A percentile compares a stretch with the other conserved stretches of the same genome.
Conservation (phyloP, 345 rosid genomes). For the Anacardium occidentale region DNA sequence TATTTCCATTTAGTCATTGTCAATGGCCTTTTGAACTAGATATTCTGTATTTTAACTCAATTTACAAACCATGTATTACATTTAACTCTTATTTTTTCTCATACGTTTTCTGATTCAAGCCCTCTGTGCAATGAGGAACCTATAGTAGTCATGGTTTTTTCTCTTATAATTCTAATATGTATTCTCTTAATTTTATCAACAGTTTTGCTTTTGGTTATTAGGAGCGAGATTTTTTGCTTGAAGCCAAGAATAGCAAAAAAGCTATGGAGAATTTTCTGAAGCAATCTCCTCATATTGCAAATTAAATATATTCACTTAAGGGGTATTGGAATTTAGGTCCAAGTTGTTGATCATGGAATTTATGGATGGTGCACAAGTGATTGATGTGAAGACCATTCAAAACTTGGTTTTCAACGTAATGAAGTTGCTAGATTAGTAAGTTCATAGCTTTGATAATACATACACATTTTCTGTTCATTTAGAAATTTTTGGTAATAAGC, state of each 20-base stretch:
- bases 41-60: neutral
- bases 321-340: slow-evolving; percentile 79
- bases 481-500: neutral
- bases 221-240: slow-evolving; percentile 90
- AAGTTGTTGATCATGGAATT: slow-evolving; percentile 92
- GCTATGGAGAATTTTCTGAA: slow-evolving; percentile 84
- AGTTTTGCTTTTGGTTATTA: slow-evolving; percentile 29
- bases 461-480: slow-evolving; percentile 6
- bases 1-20: neutral
- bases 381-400: slow-evolving; percentile 64
- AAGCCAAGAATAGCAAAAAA: slow-evolving; percentile 86
- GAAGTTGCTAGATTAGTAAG: slow-evolving; percentile 88
- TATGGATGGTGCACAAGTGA: slow-evolving; percentile 87
- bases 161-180: slow-evolving; percentile 1
- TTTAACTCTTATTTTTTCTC: neutral
- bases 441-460: slow-evolving; percentile 16
- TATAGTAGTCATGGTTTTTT: neutral
- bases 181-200: neutral
- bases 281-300: slow-evolving; percentile 87
- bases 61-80: neutral
- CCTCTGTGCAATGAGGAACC: neutral
- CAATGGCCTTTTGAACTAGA: neutral
- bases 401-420: slow-evolving; percentile 70
- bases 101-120: neutral
- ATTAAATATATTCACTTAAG: slow-evolving; percentile 71